Percentiles rank a stretch among this genome's conserved stretches.
Conservation (phyloP, 805 yeast genomes). For the Scheffersomyces coipomensis region DNA sequence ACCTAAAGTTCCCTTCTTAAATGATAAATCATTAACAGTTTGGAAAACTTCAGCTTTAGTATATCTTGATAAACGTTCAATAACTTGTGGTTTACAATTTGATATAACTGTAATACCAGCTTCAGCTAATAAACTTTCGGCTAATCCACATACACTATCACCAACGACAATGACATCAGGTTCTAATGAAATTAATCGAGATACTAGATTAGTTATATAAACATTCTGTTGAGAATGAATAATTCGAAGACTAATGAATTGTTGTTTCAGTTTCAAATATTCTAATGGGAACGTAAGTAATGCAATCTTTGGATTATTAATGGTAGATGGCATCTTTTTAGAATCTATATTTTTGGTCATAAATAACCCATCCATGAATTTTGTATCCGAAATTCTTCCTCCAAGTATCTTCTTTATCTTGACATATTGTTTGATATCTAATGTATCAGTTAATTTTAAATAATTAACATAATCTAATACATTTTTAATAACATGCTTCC, state of each 20-base stretch:
- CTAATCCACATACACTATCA: conserved; percentile 79
- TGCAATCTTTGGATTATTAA: conserved; percentile 72
- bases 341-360: conserved; percentile 83
- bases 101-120: conserved; percentile 81
- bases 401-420: conserved; percentile 86
- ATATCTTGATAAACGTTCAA: conserved; percentile 72
- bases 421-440: conserved; percentile 85
- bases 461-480: conserved; percentile 55
- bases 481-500: conserved; percentile 56
- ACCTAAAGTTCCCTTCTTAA: conserved; percentile 62
- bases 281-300: conserved; percentile 88
- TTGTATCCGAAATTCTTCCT: conserved; percentile 59
- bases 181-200: conserved; percentile 67
- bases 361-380: conserved; percentile 71
- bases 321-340: conserved; percentile 66
- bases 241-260: conserved; percentile 78
- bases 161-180: conserved; percentile 82
- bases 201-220: conserved; percentile 76
- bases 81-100: conserved; percentile 76
- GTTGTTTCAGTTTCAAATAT: conserved; percentile 73
- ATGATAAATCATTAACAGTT: conserved; percentile 81
- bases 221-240: conserved; percentile 86
- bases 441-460: conserved; percentile 67
- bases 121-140: conserved; percentile 65
- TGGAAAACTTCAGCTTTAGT: conserved; percentile 83